Evolutionary conservation across 2,329 filamentous ascomycete genomes (phyloP), one percentile per base, ranked within the genome.

Genomic region (Aspergillus piperis): DNA sequence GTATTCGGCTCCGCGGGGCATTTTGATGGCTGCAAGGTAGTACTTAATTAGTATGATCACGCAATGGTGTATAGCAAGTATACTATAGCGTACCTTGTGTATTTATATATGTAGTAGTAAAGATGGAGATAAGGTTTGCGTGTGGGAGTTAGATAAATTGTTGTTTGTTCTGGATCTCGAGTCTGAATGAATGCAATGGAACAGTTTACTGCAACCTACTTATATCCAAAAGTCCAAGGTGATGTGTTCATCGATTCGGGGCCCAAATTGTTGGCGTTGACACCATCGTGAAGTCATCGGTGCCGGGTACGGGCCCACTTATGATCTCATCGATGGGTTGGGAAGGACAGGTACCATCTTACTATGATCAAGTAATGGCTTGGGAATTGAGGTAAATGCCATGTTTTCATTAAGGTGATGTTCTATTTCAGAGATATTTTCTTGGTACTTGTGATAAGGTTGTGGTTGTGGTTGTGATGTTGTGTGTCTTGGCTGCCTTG

Each of bases 1-100:
- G 68, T 68, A 78, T 23, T 77, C 71, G 50, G 74, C 74, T 66
- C 76, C 75, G 68, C 76, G 76, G 68, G 73, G 71, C 76, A 78
- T 78, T 66, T 39, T 75, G 70, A 60, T 19, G 1, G 3, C 21
- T 49, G 44, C 32, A 17, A 2, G 58, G 30, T 11, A 30, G 30
- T 11, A 30, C 7, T 25, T 6, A 1, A 59, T 11, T 42, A 23
- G 51, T 19, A 25, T 27, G 1, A 2, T 30, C 3, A 11, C 1
- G 27, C 27, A 30, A 8, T 30, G 27, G 27, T 10, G 27, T 30
- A 17, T 61, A 23, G 25, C 7, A 25, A 2, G 32, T 15, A 17
- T 47, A 19, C 17, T 19, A 25, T 27, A 23, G 10, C 52, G 5
- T 38, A 17, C 8, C 17, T 38, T n/a, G 30, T n/a, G n/a, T 39